phyloP scores from a whole-genome alignment of 2,329 filamentous ascomycete species.

The Ceratocystis smalleyi region DNA sequence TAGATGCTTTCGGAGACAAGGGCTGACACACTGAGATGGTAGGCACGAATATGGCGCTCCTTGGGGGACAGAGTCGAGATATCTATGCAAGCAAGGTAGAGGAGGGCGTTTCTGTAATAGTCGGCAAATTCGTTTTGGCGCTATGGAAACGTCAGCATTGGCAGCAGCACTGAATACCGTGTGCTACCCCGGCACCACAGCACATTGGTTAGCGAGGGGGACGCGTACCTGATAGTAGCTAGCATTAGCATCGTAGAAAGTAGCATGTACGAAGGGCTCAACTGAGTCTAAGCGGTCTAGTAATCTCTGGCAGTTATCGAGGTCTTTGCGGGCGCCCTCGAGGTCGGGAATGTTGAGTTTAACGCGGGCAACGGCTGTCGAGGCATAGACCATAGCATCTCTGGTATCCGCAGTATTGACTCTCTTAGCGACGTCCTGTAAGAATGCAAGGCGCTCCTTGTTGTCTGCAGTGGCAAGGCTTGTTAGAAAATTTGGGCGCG shows the following conservation, averaged over 20 bases:
- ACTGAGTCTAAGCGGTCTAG: conserved; percentile 88
- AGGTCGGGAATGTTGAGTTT: conserved; percentile 67
- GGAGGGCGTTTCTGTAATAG: conserved; percentile 93
- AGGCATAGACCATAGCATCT: conserved; percentile 90
- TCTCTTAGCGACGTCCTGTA: conserved; percentile 67
- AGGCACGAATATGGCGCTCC: conserved; percentile 71
- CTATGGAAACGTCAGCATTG: conserved; percentile 22
- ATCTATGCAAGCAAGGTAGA: conserved; percentile 94
- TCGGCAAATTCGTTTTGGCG: conserved; percentile 80
- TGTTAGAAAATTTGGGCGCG: neutral
- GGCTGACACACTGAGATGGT: conserved; percentile 83
- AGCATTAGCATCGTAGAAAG: conserved; percentile 90
- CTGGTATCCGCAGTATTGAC: conserved; percentile 86
- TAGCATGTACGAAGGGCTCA: conserved; percentile 85
- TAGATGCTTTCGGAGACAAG: conserved; percentile 91
- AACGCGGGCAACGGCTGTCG: conserved; percentile 74
- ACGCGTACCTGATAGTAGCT: conserved; percentile 65
- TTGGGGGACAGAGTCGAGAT: conserved; percentile 54
- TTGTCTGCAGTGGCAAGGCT: conserved; percentile 46
- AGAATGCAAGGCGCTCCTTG: conserved; percentile 69
- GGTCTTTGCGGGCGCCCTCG: conserved; percentile 68
- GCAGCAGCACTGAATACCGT: no score
- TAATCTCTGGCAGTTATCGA: conserved; percentile 75
- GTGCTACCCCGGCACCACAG: no score
- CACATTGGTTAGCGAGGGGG: neutral